phyloP scores from a whole-genome alignment of 352 stramenopile genomes.

The Thraustochytrium striatum region DNA sequence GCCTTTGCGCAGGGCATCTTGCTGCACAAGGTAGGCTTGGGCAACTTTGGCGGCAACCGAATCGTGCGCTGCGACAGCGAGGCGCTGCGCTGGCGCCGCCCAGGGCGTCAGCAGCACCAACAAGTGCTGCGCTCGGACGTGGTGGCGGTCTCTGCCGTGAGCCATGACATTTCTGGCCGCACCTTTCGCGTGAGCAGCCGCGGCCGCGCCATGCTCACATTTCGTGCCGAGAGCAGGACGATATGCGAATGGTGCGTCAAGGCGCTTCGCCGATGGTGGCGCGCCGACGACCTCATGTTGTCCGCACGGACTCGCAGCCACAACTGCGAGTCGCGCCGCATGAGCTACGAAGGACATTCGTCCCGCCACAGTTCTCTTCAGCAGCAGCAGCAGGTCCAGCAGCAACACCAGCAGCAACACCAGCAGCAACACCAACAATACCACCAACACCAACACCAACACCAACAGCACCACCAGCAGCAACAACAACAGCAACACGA shows the following conservation, averaged over 20 bases:
- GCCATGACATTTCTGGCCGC: not conserved
- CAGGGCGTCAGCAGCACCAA: not conserved
- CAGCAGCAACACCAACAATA: not conserved
- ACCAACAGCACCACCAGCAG: not conserved
- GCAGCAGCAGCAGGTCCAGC: not conserved
- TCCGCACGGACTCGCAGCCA: too few species aligned
- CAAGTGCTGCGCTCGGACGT: not conserved
- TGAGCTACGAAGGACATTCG: not conserved
- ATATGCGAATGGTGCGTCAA: slow-evolving; percentile 20
- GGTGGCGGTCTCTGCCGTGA: not conserved
- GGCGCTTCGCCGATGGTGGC: slow-evolving; percentile 15
- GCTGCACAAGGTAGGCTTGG: slow-evolving; percentile 40
- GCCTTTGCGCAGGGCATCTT: slow-evolving; percentile 16
- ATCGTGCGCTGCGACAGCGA: not conserved
- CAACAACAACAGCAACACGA: not conserved
- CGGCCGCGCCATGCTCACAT: not conserved
- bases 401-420: not conserved
- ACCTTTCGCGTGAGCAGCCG: slow-evolving; percentile 6
- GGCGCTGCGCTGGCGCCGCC: not conserved
- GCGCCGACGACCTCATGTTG: not conserved
- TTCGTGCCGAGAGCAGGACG: not conserved
- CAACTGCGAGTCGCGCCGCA: not conserved
- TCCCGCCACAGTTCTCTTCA: not conserved
- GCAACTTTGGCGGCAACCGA: not conserved
- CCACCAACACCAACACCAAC: not conserved